Conservation (phyloP, 768 basidiomycete genomes). For the Lyophyllum shimeji region DNA sequence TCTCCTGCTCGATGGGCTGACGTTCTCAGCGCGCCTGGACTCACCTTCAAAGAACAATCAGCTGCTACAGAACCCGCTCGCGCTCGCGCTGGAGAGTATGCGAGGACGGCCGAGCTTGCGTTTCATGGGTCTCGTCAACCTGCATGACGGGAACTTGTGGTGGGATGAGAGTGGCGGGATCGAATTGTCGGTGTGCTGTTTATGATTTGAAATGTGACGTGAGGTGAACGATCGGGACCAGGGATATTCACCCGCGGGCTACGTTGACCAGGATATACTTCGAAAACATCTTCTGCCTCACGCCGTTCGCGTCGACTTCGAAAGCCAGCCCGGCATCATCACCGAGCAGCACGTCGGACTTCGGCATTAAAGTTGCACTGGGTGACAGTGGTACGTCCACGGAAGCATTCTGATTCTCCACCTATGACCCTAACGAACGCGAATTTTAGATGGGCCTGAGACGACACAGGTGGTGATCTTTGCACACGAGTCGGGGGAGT, state of each 20-base stretch:
- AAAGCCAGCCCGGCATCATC: slow-evolving; percentile 11
- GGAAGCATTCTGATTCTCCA: neutral
- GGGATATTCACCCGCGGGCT: slow-evolving; percentile 71
- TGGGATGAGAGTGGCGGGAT: slow-evolving; percentile 58
- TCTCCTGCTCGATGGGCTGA: slow-evolving; percentile 69
- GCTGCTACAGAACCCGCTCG: slow-evolving; percentile 66
- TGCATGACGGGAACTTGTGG: slow-evolving; percentile 48
- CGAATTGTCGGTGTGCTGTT: slow-evolving; percentile 26
- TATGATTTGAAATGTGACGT: neutral
- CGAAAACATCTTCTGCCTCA: slow-evolving; percentile 66
- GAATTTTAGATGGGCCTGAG: slow-evolving; percentile 57
- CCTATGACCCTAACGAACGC: neutral
- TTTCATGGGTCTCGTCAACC: slow-evolving; percentile 51
- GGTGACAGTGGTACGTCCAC: slow-evolving; percentile 62
- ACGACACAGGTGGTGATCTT: slow-evolving; percentile 65
- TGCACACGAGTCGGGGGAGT: slow-evolving; percentile 26
- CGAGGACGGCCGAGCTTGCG: slow-evolving; percentile 66
- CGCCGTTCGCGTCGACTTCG: slow-evolving; percentile 32
- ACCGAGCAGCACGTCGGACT: slow-evolving; percentile 35
- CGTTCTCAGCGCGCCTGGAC: slow-evolving; percentile 57
- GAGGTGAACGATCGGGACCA: slow-evolving; percentile 19
- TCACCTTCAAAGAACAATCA: slow-evolving; percentile 35
- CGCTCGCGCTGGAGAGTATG: slow-evolving; percentile 78
- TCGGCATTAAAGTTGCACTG: slow-evolving; percentile 66
- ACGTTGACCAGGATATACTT: slow-evolving; percentile 64